A percentile compares a stretch with the other conserved stretches of the same genome.
Evolutionary conservation across 129 eudicot species (phyloP).

Genomic region (Flaveria bidentis): DNA sequence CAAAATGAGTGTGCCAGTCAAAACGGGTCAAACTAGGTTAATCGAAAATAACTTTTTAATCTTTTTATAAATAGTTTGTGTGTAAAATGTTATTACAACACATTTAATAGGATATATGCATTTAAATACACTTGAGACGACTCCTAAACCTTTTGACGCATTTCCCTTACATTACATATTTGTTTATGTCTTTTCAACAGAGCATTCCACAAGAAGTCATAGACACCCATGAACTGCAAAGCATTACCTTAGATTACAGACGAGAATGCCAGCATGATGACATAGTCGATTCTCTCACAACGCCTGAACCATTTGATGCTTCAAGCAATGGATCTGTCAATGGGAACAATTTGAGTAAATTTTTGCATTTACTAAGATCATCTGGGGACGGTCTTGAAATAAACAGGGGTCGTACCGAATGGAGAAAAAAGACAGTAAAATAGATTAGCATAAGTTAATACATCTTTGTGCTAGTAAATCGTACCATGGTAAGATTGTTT

Average conservation of each 20-base stretch:
- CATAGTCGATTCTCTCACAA: conserved; percentile 79
- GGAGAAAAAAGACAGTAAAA: conserved; percentile 74
- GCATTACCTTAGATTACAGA: conserved; percentile 73
- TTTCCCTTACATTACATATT: not conserved
- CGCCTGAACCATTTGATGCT: conserved; percentile 40
- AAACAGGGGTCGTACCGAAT: conserved; percentile 71
- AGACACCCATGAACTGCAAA: conserved; percentile 72
- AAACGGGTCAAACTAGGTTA: not conserved
- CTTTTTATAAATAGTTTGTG: no score
- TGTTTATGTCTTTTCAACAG: conserved; percentile 36
- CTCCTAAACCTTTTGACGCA: not conserved
- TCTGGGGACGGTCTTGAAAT: conserved; percentile 67
- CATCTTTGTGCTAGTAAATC: not conserved
- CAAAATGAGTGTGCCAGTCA: not conserved
- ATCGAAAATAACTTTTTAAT: no score
- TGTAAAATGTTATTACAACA: not conserved
- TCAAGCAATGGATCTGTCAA: conserved; percentile 50
- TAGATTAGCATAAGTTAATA: conserved; percentile 15
- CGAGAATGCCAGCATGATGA: conserved; percentile 84
- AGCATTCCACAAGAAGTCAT: conserved; percentile 82
- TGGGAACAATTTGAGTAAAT: conserved; percentile 37
- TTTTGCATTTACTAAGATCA: conserved; percentile 69
- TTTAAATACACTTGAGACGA: not conserved
- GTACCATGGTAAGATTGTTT: not conserved
- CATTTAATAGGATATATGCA: not conserved